Conservation (phyloP, 1,284 basidiomycete species). For the Mixia osmundae region DNA sequence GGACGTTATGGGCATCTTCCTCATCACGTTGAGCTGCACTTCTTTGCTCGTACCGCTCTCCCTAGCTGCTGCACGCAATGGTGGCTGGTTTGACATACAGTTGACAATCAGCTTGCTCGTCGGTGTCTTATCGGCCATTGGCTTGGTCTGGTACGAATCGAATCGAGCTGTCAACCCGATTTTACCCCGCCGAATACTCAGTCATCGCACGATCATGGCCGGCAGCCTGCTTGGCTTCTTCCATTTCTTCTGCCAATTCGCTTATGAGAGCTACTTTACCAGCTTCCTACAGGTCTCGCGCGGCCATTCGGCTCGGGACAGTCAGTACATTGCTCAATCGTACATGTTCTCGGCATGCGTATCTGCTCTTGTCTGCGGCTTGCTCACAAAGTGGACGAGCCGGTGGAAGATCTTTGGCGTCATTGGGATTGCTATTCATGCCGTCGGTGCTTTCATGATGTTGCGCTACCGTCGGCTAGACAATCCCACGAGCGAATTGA, state of each 20-base stretch:
- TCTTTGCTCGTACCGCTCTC: slow-evolving; percentile 1
- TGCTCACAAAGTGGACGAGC: slow-evolving; percentile 13
- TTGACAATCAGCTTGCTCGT: not conserved
- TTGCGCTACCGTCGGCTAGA: slow-evolving; percentile 17
- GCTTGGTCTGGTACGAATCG: slow-evolving; percentile 9
- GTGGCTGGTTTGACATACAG: not conserved
- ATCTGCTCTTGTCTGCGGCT: slow-evolving; percentile 15
- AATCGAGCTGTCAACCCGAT: slow-evolving; percentile 13
- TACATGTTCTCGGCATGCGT: slow-evolving; percentile 19
- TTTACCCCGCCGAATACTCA: slow-evolving; percentile 15
- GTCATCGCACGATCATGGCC: slow-evolving; percentile 15
- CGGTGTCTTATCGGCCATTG: not conserved
- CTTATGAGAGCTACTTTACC: slow-evolving; percentile 18
- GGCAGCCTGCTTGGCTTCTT: slow-evolving; percentile 17
- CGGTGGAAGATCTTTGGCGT: slow-evolving; percentile 19
- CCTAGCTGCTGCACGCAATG: not conserved
- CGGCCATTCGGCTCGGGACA: slow-evolving; percentile 15
- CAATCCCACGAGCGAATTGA: slow-evolving; percentile 17
- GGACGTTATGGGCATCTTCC: not conserved
- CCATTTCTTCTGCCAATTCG: slow-evolving; percentile 15
- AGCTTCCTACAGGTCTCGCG: slow-evolving; percentile 19
- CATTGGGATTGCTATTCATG: slow-evolving; percentile 17
- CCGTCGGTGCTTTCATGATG: slow-evolving; percentile 18
- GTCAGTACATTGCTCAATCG: slow-evolving; percentile 18
- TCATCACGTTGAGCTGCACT: not conserved